Evolutionary conservation across 1,139 yeast species (phyloP).

Genomic region (Candida albicans): DNA sequence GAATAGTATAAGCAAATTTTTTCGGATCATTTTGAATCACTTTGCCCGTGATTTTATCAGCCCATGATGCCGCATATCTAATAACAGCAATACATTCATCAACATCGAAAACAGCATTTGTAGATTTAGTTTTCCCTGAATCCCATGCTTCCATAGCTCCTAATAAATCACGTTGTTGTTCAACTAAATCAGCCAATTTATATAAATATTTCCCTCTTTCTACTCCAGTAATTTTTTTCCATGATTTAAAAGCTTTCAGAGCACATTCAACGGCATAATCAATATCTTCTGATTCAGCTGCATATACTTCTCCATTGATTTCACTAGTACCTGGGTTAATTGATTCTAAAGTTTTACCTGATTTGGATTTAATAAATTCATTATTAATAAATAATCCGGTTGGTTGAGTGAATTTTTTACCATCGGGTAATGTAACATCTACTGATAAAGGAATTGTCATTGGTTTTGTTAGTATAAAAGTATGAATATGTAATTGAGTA

Average conservation of each 20-base stretch:
- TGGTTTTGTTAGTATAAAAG: not conserved
- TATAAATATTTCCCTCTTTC: conserved; percentile 55
- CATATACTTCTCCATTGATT: conserved; percentile 61
- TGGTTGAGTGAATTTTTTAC: conserved; percentile 59
- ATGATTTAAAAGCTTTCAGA: conserved; percentile 60
- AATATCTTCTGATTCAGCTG: conserved; percentile 68
- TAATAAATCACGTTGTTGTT: conserved; percentile 54
- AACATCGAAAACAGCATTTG: conserved; percentile 55
- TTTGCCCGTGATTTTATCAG: conserved; percentile 75
- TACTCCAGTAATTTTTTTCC: conserved; percentile 47
- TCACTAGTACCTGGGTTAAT: conserved; percentile 71
- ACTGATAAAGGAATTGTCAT: conserved; percentile 32
- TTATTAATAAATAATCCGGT: conserved; percentile 82
- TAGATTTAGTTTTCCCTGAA: conserved; percentile 69
- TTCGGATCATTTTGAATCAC: conserved; percentile 65
- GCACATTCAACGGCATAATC: conserved; percentile 79
- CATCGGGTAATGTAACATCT: conserved; percentile 56
- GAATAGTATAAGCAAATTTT: conserved; percentile 74
- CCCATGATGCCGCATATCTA: conserved; percentile 81
- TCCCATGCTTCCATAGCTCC: conserved; percentile 77
- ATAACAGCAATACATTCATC: conserved; percentile 56
- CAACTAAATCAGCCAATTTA: conserved; percentile 63
- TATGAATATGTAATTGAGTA: too few relatives aligned
- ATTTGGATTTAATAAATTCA: conserved; percentile 63
- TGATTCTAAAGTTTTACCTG: conserved; percentile 63